A percentile compares a stretch with the other conserved stretches of the same genome.
These are phyloP conservation scores for Azolla pinnata DNA, from an alignment of 75 land plant species.

Conservation along the genomic window DNA sequence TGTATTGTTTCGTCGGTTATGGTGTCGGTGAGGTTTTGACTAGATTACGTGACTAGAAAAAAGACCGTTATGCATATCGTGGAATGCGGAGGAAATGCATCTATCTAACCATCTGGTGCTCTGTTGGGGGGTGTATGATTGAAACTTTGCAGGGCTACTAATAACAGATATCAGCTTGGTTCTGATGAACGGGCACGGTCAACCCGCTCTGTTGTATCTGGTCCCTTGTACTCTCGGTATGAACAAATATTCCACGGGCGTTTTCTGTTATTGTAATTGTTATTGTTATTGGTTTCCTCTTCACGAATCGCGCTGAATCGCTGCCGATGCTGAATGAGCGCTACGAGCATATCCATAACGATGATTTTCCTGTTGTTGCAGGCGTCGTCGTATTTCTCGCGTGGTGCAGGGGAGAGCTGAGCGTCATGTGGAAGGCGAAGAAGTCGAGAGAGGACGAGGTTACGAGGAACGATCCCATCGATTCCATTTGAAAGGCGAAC, in stretches of 20 bases:
- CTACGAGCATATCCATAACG: neutral
- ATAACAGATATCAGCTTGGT: conserved; percentile 59
- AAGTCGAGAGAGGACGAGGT: neutral
- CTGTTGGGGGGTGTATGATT: too few species aligned
- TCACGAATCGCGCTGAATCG: too few species aligned
- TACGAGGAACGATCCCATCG: conserved; percentile 3
- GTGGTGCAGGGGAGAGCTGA: conserved; percentile 55
- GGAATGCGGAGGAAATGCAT: too few species aligned
- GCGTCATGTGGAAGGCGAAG: conserved; percentile 39
- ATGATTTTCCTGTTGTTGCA: conserved; percentile 9
- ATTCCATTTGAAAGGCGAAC: neutral
- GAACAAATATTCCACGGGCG: neutral
- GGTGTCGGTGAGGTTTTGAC: neutral
- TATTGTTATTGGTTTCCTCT: too few species aligned
- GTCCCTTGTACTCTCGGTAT: conserved; percentile 90
- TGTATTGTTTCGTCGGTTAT: conserved; percentile 2
- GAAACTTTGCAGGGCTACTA: conserved; percentile 68
- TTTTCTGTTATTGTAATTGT: too few species aligned
- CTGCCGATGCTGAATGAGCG: neutral
- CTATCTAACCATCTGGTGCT: too few species aligned
- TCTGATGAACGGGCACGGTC: conserved; percentile 78
- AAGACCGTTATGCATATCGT: too few species aligned
- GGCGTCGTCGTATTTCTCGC: conserved; percentile 55
- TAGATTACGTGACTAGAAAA: too few species aligned
- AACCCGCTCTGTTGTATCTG: conserved; percentile 77